These are phyloP conservation scores for Akanthomyces lecanii DNA, from an alignment of 2,329 filamentous ascomycete genomes.

Conservation along the genomic window DNA sequence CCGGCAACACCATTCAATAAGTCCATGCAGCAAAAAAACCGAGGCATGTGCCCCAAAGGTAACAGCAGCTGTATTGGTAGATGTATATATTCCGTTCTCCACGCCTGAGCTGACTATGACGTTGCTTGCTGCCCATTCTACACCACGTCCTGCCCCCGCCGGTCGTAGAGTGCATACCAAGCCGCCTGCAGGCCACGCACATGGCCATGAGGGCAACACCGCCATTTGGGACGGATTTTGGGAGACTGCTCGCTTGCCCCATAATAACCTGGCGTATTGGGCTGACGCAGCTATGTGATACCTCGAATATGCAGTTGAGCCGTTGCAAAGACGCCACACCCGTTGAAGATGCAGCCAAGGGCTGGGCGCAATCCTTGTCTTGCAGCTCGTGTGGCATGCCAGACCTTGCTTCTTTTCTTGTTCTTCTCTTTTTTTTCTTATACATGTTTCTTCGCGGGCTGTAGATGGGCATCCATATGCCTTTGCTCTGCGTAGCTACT, in stretches of 20 bases:
- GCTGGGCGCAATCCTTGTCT: neutral
- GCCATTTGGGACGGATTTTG: neutral
- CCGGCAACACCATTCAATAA: no score
- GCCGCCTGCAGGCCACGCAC: neutral
- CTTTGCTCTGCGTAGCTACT: neutral
- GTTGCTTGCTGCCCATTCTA: neutral
- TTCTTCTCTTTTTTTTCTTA: neutral
- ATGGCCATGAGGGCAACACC: neutral
- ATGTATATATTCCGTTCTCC: neutral
- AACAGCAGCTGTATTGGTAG: no score
- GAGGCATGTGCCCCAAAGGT: no score
- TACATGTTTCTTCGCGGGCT: neutral
- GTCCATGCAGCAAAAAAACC: no score
- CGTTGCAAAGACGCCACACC: constrained; percentile 12
- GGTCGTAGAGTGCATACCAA: neutral
- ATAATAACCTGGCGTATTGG: neutral
- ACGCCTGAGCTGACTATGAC: constrained; percentile 13
- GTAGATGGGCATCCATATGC: no score
- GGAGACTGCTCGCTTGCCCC: neutral
- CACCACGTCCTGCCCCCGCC: neutral
- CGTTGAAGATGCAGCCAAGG: constrained; percentile 10
- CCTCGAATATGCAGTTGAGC: neutral
- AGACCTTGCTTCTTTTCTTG: neutral
- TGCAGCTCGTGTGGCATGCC: neutral
- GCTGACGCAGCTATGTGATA: neutral